A percentile compares a stretch with the other conserved stretches of the same genome.
Evolutionary conservation across 2,329 filamentous ascomycete genomes (phyloP).

Genomic region (Hymenoscyphus repandus): DNA sequence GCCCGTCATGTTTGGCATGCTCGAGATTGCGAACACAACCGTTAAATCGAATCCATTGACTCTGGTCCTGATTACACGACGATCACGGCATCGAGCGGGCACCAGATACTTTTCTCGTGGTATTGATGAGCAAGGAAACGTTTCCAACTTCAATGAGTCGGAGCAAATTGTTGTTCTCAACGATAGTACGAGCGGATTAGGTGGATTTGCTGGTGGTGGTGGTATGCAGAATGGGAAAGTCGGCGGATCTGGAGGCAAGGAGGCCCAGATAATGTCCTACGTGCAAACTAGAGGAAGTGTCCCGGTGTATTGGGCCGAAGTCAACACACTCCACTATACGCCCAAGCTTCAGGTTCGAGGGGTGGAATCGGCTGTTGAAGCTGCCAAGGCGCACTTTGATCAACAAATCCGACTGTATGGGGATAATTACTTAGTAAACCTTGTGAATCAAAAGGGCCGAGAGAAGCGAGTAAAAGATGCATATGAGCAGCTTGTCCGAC

Average conservation of each 20-base stretch:
- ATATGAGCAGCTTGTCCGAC: slow-evolving; percentile 84
- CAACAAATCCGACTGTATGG: slow-evolving; percentile 93
- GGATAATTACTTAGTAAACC: slow-evolving; percentile 94
- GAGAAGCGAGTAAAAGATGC: slow-evolving; percentile 86
- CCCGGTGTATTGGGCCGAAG: slow-evolving; percentile 91
- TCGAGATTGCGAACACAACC: slow-evolving; percentile 80
- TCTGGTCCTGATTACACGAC: slow-evolving; percentile 79
- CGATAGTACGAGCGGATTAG: slow-evolving; percentile 67
- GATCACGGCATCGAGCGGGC: slow-evolving; percentile 82
- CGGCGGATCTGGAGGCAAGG: slow-evolving; percentile 54
- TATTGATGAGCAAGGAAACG: slow-evolving; percentile 86
- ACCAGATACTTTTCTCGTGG: slow-evolving; percentile 94
- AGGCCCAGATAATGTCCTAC: slow-evolving; percentile 87
- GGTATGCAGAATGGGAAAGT: slow-evolving; percentile 71
- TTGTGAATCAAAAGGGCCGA: slow-evolving; percentile 93
- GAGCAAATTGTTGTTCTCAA: slow-evolving; percentile 90
- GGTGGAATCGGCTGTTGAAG: slow-evolving; percentile 71
- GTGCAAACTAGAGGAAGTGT: slow-evolving; percentile 96
- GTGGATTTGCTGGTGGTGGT: slow-evolving; percentile 73
- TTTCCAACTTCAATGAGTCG: slow-evolving; percentile 99
- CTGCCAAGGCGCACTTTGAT: slow-evolving; percentile 81
- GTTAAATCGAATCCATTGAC: slow-evolving; percentile 83
- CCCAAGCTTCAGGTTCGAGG: slow-evolving; percentile 85
- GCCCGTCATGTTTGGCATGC: slow-evolving; percentile 92
- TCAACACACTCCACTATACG: slow-evolving; percentile 88